Percentiles rank a stretch among this genome's conserved stretches.
Conservation (phyloP, 495 filamentous ascomycete species). For the Parachaetomium inaequale region DNA sequence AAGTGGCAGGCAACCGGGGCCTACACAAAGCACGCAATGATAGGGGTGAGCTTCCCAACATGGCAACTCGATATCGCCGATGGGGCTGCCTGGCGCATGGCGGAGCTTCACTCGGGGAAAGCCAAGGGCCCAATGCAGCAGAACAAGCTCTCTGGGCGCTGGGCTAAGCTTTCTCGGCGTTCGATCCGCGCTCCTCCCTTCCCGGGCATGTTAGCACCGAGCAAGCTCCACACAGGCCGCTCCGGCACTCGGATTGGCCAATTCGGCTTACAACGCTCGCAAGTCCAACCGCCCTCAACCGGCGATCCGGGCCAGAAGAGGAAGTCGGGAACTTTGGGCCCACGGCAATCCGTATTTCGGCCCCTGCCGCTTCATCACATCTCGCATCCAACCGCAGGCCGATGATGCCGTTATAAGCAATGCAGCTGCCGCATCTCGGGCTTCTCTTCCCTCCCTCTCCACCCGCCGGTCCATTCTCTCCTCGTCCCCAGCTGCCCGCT, state of each 20-base stretch:
- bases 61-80: neutral
- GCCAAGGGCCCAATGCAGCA: neutral
- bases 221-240: neutral
- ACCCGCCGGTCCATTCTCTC: neutral
- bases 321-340: neutral
- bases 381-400: neutral
- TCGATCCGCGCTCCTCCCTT: neutral
- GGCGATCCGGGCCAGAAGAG: constrained; percentile 4
- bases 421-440: neutral
- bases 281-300: neutral
- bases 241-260: constrained; percentile 3
- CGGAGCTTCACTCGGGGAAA: too few species aligned
- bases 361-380: neutral
- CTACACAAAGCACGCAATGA: neutral
- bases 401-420: neutral
- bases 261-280: neutral
- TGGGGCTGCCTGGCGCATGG: too few species aligned
- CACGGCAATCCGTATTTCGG: neutral
- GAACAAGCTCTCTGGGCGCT: constrained; percentile 12
- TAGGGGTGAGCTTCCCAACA: neutral
- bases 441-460: neutral
- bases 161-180: constrained; percentile 8
- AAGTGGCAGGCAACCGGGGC: neutral
- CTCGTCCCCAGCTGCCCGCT: neutral
- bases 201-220: neutral